phyloP scores from a whole-genome alignment of 2,329 filamentous ascomycete species.

The Grosmannia clavigera region DNA sequence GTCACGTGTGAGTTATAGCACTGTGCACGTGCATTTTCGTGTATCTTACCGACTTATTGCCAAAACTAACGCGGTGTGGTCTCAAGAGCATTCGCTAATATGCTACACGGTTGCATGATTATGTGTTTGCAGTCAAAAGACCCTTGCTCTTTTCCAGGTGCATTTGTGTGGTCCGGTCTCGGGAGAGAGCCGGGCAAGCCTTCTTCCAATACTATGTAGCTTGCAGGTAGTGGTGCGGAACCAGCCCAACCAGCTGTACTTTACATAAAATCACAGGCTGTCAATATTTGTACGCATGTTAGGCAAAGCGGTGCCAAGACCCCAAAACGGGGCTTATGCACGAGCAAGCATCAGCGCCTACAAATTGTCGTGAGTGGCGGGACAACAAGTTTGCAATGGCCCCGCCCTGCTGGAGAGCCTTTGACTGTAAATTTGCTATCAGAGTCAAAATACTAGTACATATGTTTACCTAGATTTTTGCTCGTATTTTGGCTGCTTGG shows the following conservation, averaged over 20 bases:
- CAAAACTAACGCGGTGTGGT: no score
- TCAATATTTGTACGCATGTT: no score
- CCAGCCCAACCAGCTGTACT: background rate
- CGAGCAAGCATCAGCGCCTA: background rate
- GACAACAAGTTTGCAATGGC: background rate
- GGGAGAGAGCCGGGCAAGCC: background rate
- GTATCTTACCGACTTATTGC: no score
- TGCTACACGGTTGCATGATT: no score
- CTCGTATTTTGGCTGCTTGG: background rate
- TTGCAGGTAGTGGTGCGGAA: background rate
- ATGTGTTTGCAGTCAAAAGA: background rate
- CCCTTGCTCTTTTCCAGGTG: background rate
- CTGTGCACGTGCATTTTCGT: background rate
- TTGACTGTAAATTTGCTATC: background rate
- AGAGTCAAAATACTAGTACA: background rate
- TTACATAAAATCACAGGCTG: background rate
- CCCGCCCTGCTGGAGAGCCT: no score
- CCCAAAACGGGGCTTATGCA: background rate
- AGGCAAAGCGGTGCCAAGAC: background rate
- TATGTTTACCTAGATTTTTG: no score
- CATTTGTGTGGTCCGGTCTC: background rate
- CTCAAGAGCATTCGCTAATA: no score
- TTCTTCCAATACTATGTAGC: background rate
- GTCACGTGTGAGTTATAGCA: background rate
- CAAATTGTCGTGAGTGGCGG: background rate